These are phyloP conservation scores for Aspergillus sp. DNA, from an alignment of 2,329 filamentous ascomycete genomes.

Conservation along the genomic window DNA sequence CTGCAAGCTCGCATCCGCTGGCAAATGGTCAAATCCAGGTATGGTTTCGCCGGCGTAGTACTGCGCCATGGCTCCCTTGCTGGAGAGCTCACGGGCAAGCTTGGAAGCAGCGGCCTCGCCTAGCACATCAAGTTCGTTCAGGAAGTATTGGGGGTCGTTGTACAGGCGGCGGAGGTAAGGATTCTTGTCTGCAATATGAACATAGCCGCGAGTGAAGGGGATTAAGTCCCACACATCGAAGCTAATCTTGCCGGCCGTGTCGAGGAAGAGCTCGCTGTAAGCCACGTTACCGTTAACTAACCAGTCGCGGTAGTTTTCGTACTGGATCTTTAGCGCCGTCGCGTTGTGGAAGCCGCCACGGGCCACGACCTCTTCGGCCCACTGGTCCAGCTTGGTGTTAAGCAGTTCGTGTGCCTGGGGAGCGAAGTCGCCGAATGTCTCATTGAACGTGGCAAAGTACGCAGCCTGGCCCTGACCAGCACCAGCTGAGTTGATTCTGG, in stretches of 20 bases:
- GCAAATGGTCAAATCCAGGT: constrained; percentile 8
- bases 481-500: constrained; percentile 6
- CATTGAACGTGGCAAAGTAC: constrained; percentile 23
- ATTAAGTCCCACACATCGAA: constrained; percentile 25
- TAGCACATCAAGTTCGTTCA: constrained; percentile 22
- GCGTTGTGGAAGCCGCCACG: constrained; percentile 20
- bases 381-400: constrained; percentile 19
- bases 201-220: constrained; percentile 23
- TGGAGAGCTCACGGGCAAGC: constrained; percentile 18
- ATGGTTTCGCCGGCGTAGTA: constrained; percentile 14
- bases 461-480: constrained; percentile 19
- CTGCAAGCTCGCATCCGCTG: constrained; percentile 13
- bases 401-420: constrained; percentile 12
- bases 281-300: constrained; percentile 20
- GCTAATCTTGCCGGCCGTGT: constrained; percentile 16
- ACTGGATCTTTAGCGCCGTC: constrained; percentile 18
- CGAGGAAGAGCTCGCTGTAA: constrained; percentile 22
- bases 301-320: constrained; percentile 23
- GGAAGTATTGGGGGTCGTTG: constrained; percentile 20
- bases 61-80: constrained; percentile 10
- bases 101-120: constrained; percentile 21
- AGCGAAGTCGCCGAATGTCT: constrained; percentile 17
- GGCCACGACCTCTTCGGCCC: constrained; percentile 20
- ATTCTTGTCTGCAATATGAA: constrained; percentile 16
- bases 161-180: constrained; percentile 18